Base-by-base conservation (phyloP, 306 rosid genomes). In the Pyrus pyrifolia region DNA sequence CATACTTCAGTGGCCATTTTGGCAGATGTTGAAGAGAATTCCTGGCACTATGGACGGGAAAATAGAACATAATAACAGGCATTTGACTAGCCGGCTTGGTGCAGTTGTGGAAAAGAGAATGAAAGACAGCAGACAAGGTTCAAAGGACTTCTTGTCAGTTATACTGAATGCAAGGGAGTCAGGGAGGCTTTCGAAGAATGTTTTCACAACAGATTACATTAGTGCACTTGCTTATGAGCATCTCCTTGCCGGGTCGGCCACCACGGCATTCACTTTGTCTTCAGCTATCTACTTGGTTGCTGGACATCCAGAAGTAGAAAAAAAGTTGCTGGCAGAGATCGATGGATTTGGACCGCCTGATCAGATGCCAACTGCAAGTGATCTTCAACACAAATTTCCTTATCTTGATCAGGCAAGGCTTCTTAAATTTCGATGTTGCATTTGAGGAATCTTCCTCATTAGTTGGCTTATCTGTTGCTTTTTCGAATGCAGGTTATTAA, bases 1-100 rank as follows among this genome's bases (percentile, higher is more conserved):
- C 5, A 63, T 89, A 42, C 90, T 92, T 11, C 96, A 96, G 66
- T 97, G 92, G 70, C 98, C 99, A 4, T 87, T 91, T 74, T 78
- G 96, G 77, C 98, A 92, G 76, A 79, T 92, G 65, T 78, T 92
- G 71, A 95, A 88, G 87, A 85, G 98, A 76, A 87, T 92, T 17
- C 98, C 96, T 0, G 94, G 94, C 65, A 90, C 97, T n/a, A 88
- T 89, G 99, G 98, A 96, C 79, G 76, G 88, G 91, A 92, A 91
- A 78, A 89, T 89, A 11, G 98, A 96, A 6, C 85, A 76, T 23
- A 92, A 90, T 11, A 91, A 92, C 61, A 46, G 49, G 66, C 81
- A 82, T 14, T 64, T 96, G 69, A 75, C 84, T 2, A 86, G 91
- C 7, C 93, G 93, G 81, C 92, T 96, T 42, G 86, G 88, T 62